Percentiles rank a stretch among this genome's conserved stretches.
Conservation (phyloP, 202 grass and related monocot genomes). For the Alloteropsis angusta region DNA sequence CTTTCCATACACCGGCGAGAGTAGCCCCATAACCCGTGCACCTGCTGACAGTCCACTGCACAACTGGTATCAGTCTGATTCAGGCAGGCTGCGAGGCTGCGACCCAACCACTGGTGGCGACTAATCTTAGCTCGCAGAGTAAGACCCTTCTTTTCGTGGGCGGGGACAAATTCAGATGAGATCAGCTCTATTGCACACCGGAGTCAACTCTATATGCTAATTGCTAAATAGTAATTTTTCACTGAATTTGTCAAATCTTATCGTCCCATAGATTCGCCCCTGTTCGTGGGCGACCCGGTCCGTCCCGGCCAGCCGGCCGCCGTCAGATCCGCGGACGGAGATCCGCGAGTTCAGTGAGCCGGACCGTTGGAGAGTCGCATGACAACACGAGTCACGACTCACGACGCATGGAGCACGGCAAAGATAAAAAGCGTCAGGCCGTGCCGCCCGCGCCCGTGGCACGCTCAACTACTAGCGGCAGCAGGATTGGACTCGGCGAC, state of each 20-base stretch:
- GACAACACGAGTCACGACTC: too few species aligned
- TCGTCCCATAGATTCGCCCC: too few species aligned
- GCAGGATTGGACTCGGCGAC: neutral
- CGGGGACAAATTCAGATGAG: too few species aligned
- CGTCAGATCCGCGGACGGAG: neutral
- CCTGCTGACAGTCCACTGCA: neutral
- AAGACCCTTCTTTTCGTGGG: too few species aligned
- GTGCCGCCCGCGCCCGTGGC: neutral
- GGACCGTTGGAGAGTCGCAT: neutral
- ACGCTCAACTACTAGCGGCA: neutral
- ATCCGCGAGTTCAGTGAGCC: neutral
- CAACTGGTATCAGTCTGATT: neutral
- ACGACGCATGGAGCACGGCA: neutral
- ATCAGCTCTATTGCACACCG: too few species aligned
- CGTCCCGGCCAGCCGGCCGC: neutral
- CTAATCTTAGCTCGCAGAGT: neutral
- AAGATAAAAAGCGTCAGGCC: neutral
- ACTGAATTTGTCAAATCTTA: too few species aligned
- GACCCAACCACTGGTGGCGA: neutral
- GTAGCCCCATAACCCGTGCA: neutral
- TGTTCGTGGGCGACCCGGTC: neutral
- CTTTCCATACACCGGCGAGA: too few species aligned
- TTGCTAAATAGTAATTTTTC: too few species aligned
- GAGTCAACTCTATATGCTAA: too few species aligned
- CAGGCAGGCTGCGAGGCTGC: neutral